Conservation (phyloP, 805 yeast genomes). For the Sugiyamaella mastotermitis region DNA sequence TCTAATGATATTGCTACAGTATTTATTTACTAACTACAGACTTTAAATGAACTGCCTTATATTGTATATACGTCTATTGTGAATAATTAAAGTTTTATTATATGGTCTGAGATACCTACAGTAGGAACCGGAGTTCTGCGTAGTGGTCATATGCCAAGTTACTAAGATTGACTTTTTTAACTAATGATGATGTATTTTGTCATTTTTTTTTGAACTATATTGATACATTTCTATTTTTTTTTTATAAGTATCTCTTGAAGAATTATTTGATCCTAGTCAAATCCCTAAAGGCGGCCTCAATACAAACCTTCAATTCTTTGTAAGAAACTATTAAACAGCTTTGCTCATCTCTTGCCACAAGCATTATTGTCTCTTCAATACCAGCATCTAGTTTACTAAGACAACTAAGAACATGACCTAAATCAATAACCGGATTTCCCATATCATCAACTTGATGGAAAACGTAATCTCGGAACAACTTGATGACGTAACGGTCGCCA, state of each 20-base stretch:
- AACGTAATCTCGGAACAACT: conserved; percentile 73
- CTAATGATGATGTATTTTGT: too few species aligned
- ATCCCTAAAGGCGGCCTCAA: conserved; percentile 62
- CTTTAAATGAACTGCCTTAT: neutral
- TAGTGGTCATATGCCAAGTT: too few species aligned
- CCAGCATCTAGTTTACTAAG: conserved; percentile 92
- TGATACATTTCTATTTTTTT: too few species aligned
- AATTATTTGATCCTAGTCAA: too few species aligned
- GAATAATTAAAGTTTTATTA: too few species aligned
- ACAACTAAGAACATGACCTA: conserved; percentile 71
- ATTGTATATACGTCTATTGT: too few species aligned
- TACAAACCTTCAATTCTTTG: conserved; percentile 65
- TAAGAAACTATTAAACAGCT: conserved; percentile 80
- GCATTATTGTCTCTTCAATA: conserved; percentile 69
- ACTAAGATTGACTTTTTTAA: too few species aligned
- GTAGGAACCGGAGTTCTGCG: too few species aligned
- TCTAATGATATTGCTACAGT: neutral
- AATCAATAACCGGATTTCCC: conserved; percentile 74
- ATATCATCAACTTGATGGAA: conserved; percentile 77
- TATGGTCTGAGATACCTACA: too few species aligned
- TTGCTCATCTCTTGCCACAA: conserved; percentile 80
- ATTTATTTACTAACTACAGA: neutral
- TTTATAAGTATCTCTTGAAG: too few species aligned
- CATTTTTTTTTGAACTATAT: too few species aligned
- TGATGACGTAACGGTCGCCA: conserved; percentile 67